Evolutionary conservation across 768 basidiomycete genomes (phyloP), one percentile per base, ranked within the genome.

Genomic region (Pleurotus pulmonarius): DNA sequence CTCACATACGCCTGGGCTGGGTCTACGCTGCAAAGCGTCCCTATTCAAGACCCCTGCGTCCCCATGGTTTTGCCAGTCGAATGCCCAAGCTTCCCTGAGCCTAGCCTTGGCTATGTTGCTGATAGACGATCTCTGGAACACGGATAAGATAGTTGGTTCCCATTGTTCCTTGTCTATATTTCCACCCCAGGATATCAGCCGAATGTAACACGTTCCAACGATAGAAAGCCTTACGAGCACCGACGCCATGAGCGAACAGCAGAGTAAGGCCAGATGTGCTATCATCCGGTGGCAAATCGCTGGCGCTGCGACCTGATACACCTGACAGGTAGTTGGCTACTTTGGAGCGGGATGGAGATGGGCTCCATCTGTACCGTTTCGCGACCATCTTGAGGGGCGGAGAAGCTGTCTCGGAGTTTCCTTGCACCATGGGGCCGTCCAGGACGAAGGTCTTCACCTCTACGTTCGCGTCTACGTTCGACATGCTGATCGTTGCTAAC

Each of bases 161-260:
- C 81, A 83, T 59, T 78, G 75, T 60, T 83, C 80, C 60, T 83
- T 82, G 63, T 81, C 82, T 83, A 58, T n/a, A 16, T 15, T 39
- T 37, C 29, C 13, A 20, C 46, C 24, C 13, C 18, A 37, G 16
- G 29, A 11, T 34, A 11, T 34, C 29, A 34, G 29, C 9, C 51
- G 16, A 13, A 3, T 3, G 39, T 3, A n/a, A 34, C 29, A 34
- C 29, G 25, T 24, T 20, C 3, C 15, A 34, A 15, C 3, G 48
- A 20, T 11, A 22, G 48, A 26, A 25, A 11, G 40, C 51, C 43
- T 52, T 3, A 52, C 51, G 51, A 52, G 51, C 51, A 39, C 51
- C 51, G 5, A 52, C 38, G 12, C 51, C 34, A 40, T 52, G 51
- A 20, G 51, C 38, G 18, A 52, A 52, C 24, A 52, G 20, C 15